Evolutionary conservation across 2,329 filamentous ascomycete species (phyloP).

Genomic region (Magnaporthiopsis incrustans): DNA sequence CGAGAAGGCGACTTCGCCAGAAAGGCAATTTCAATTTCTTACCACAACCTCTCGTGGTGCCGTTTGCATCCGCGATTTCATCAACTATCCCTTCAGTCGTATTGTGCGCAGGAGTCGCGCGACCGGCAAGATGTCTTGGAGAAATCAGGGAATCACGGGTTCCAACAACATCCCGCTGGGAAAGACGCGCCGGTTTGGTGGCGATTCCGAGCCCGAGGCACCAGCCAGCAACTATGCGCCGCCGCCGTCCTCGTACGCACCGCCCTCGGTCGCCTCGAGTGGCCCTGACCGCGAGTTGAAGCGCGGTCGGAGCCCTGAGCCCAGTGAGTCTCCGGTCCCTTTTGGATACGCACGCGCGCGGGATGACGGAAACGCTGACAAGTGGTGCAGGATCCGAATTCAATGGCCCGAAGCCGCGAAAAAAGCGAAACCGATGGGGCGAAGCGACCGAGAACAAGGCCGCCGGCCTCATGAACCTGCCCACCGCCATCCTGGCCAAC

Average conservation of each 20-base stretch:
- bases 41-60: neutral
- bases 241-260: slow-evolving; percentile 2
- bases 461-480: slow-evolving; percentile 92
- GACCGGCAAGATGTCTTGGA: slow-evolving; percentile 52
- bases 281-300: slow-evolving; percentile 50
- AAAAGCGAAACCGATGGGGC: slow-evolving; percentile 98
- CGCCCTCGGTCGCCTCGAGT: slow-evolving; percentile 12
- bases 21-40: neutral
- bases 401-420: slow-evolving; percentile 81
- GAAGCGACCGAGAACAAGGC: slow-evolving; percentile 98
- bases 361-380: slow-evolving; percentile 10
- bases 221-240: slow-evolving; percentile 6
- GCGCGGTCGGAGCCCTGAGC: slow-evolving; percentile 87
- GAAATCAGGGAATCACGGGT: slow-evolving; percentile 80
- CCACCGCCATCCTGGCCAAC: slow-evolving; percentile 90
- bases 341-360: slow-evolving; percentile 41
- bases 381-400: slow-evolving; percentile 35
- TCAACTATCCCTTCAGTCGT: neutral
- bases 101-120: neutral
- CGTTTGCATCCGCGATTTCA: neutral
- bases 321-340: slow-evolving; percentile 48
- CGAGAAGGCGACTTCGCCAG: neutral
- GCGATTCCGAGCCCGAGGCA: slow-evolving; percentile 31
- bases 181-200: slow-evolving; percentile 71
- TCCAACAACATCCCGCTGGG: slow-evolving; percentile 97